Conservation (phyloP, 75 land plant genomes). For the Sequoia sempervirens region DNA sequence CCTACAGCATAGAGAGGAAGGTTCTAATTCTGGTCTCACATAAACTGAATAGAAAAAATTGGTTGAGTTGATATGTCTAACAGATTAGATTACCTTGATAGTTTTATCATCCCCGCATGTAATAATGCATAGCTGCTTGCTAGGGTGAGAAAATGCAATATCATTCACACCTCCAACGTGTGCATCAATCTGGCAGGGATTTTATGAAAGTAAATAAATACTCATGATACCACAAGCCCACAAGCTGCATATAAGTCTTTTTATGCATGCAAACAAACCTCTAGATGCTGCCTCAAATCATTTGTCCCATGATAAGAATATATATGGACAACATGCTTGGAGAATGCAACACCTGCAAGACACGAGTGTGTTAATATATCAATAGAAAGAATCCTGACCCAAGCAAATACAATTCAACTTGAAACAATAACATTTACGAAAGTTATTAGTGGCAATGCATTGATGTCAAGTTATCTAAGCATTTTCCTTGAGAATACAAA, state of each 20-base stretch:
- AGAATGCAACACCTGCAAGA: conserved; percentile 65
- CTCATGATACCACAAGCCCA: neutral
- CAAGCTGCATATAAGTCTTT: neutral
- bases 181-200: conserved; percentile 12
- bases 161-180: conserved; percentile 26
- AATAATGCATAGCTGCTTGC: conserved; percentile 13
- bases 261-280: conserved; percentile 32
- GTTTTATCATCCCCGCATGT: conserved; percentile 26
- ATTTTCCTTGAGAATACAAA: neutral
- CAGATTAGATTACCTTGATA: conserved; percentile 12
- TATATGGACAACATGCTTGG: conserved; percentile 75
- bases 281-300: conserved; percentile 50
- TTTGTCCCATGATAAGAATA: conserved; percentile 47
- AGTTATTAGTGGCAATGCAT: neutral
- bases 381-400: neutral
- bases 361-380: neutral
- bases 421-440: neutral
- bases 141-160: conserved; percentile 15
- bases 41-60: neutral
- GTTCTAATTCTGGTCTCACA: neutral
- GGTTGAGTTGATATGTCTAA: neutral
- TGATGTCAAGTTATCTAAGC: neutral
- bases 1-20: conserved; percentile 6
- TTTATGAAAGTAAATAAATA: neutral
- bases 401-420: neutral